Evolutionary conservation across 371 early-diverging fungal species (phyloP).

Genomic region (Lichtheimia ramosa): DNA sequence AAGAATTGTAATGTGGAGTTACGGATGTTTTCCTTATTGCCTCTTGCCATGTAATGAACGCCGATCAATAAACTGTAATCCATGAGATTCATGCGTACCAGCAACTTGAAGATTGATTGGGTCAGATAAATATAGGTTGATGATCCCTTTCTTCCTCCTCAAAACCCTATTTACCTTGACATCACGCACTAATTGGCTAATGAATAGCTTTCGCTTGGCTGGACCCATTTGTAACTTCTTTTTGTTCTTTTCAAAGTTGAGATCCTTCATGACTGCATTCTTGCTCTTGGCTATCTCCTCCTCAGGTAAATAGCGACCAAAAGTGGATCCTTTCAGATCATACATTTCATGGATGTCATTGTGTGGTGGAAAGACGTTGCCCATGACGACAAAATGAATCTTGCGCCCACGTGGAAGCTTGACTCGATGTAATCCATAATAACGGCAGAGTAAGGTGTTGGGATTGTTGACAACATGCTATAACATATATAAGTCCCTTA

Average conservation of each 20-base stretch:
- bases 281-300: conserved; percentile 77
- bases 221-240: conserved; percentile 75
- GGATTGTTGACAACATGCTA: conserved; percentile 88
- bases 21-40: conserved; percentile 85
- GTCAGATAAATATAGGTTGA: not conserved
- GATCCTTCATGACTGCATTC: conserved; percentile 89
- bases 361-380: conserved; percentile 96
- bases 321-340: conserved; percentile 93
- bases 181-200: conserved; percentile 33
- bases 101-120: conserved; percentile 39
- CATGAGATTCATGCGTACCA: conserved; percentile 87
- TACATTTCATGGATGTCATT: conserved; percentile 95
- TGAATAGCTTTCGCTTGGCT: conserved; percentile 69
- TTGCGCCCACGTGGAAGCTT: conserved; percentile 90
- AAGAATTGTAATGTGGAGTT: conserved; percentile 84
- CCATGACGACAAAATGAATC: conserved; percentile 98
- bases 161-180: conserved; percentile 49
- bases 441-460: conserved; percentile 89
- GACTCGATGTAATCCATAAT: conserved; percentile 94
- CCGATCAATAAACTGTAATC: conserved; percentile 96
- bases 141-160: conserved; percentile 69
- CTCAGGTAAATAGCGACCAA: conserved; percentile 79
- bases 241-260: conserved; percentile 76
- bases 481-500: conserved; percentile 33
- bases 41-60: conserved; percentile 79